phyloP scores from a whole-genome alignment of 2,329 filamentous ascomycete species.

The Fusarium pseudocircinatum region DNA sequence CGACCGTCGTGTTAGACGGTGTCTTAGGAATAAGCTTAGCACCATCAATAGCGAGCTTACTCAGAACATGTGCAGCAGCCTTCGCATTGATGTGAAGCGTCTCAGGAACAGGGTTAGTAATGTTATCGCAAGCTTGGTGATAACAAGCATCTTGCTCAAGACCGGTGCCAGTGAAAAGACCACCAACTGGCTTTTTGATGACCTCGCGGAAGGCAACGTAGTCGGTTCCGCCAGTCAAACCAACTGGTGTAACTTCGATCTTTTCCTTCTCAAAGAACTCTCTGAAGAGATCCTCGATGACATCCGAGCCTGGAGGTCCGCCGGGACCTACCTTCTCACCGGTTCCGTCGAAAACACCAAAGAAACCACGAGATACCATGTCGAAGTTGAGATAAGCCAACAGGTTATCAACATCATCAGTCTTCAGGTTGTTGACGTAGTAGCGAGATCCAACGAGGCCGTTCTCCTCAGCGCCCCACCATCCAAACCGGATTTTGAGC shows the following conservation, averaged over 20 bases:
- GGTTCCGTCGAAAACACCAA: constrained; percentile 49
- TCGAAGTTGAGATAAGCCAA: constrained; percentile 54
- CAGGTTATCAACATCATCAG: constrained; percentile 47
- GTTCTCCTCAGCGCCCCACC: constrained; percentile 58
- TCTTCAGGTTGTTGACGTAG: constrained; percentile 51
- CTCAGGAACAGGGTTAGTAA: constrained; percentile 51
- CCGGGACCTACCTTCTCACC: constrained; percentile 50
- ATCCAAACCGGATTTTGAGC: constrained; percentile 53
- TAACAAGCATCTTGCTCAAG: constrained; percentile 43
- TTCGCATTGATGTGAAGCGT: constrained; percentile 44
- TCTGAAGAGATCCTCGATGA: constrained; percentile 47
- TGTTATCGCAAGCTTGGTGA: constrained; percentile 51
- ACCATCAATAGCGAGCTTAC: constrained; percentile 37
- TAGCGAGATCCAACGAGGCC: constrained; percentile 50
- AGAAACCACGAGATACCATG: constrained; percentile 51
- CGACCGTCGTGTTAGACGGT: constrained; percentile 27
- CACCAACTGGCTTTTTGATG: constrained; percentile 62
- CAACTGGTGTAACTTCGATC: constrained; percentile 42
- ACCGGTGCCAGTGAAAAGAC: constrained; percentile 64
- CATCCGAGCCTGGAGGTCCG: constrained; percentile 47
- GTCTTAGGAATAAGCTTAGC: constrained; percentile 39
- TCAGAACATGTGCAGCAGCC: constrained; percentile 59
- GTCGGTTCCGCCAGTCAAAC: constrained; percentile 61
- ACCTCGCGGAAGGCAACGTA: constrained; percentile 68
- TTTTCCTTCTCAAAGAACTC: constrained; percentile 47